Base-by-base conservation (phyloP, 108 stramenopile species). In the Cyclotella baltica region DNA sequence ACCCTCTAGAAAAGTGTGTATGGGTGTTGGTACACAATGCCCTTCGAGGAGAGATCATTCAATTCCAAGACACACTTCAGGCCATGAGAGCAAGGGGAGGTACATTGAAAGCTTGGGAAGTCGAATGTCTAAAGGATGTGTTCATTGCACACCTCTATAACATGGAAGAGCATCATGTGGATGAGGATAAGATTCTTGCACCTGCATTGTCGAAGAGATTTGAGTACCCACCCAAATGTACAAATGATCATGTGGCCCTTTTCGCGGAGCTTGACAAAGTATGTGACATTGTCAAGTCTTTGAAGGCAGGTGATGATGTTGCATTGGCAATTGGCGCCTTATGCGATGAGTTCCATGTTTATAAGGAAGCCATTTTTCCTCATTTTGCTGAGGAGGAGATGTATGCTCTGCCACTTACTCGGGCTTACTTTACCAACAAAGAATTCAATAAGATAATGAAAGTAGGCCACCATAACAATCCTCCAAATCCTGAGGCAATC, bases 341-440 rank as follows among this genome's bases (percentile, higher is more conserved):
- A n/a, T 20, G 23, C 22, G 29, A 37, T 5, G 67, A 62, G 56
- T 67, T 81, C 20, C 3, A 58, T 18, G 57, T 57, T 3, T 87
- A 87, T 56, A 33, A 73, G 36, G 31, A 53, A 6, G 33, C 52
- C 20, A 76, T 88, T 55, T 20, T 63, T 30, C 84, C 80, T 20
- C 87, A 88, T 68, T 83, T 88, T 66, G 19, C 43, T 13, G 77
- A 88, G 38, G 87, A 88, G 62, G 87, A 88, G 69, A 71, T 31
- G 0, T 51, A 57, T 58, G 70, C 59, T 22, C 52, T 87, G 0
- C 86, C 83, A 16, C 68, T 87, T 37, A 51, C 47, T 16, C 78
- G 83, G 16, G 86, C 86, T 3, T 87, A 84, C 67, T 87, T 87
- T 62, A 70, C 62, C 0, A 67, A 64, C 0, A 67, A 73, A n/a